Percentiles rank a stretch among this genome's conserved stretches.
Conservation (phyloP, 805 yeast species). For the Yamadazyma sp. region DNA sequence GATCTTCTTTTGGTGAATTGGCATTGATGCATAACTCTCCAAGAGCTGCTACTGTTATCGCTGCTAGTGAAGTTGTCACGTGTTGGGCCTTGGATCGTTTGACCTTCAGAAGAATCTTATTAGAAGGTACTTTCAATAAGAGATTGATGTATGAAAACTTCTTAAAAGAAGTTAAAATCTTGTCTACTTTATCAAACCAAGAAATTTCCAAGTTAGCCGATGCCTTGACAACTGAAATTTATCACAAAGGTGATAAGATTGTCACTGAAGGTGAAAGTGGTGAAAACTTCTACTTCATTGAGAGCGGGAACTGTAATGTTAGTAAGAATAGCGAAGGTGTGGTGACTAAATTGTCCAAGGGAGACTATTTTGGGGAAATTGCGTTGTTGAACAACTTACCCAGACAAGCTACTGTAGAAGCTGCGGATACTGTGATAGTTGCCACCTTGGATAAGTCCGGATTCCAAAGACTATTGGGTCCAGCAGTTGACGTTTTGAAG, state of each 20-base stretch:
- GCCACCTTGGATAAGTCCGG: slow-evolving; percentile 93
- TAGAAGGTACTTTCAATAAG: slow-evolving; percentile 88
- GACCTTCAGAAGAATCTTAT: slow-evolving; percentile 86
- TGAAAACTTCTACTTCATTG: slow-evolving; percentile 46
- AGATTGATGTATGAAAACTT: slow-evolving; percentile 89
- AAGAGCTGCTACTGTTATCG: slow-evolving; percentile 91
- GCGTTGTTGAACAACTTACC: slow-evolving; percentile 90
- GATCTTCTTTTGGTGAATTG: slow-evolving; percentile 92
- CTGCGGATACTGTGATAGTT: slow-evolving; percentile 71
- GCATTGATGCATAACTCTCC: slow-evolving; percentile 98
- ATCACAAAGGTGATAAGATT: slow-evolving; percentile 68
- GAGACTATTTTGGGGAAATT: slow-evolving; percentile 96
- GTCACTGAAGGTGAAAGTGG: slow-evolving; percentile 79
- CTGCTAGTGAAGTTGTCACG: slow-evolving; percentile 66
- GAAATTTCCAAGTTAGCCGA: slow-evolving; percentile 93
- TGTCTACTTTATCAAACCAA: slow-evolving; percentile 67
- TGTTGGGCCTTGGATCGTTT: slow-evolving; percentile 90
- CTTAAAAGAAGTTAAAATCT: slow-evolving; percentile 80
- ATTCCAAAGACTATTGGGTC: slow-evolving; percentile 90
- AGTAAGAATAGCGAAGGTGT: slow-evolving; percentile 44
- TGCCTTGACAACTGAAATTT: slow-evolving; percentile 79
- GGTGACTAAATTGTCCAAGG: slow-evolving; percentile 62
- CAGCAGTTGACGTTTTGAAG: slow-evolving; percentile 85
- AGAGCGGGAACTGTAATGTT: slow-evolving; percentile 82
- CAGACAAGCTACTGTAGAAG: slow-evolving; percentile 89